Base-by-base conservation (phyloP, 495 filamentous ascomycete species). In the Bacidia rubella region DNA sequence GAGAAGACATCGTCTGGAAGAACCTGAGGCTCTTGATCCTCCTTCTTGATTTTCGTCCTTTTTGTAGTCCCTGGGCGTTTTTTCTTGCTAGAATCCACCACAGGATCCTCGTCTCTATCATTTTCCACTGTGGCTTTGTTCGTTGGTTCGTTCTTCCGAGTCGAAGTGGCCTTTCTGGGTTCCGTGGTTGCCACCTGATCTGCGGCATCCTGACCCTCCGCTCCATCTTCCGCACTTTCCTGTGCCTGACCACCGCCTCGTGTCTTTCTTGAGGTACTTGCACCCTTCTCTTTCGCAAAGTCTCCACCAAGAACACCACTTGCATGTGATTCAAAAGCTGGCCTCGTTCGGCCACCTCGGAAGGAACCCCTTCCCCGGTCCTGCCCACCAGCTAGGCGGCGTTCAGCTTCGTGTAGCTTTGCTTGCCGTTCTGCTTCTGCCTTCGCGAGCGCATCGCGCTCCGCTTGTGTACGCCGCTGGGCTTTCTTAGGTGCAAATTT, bases 391-490 rank as follows among this genome's bases (percentile, higher is more conserved):
- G 15, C 15, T 35, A 15, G 15, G 5, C 29, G 29, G 15, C 29
- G 7, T 35, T 35, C 29, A 35, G 5, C 15, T 35, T 35, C 29
- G 5, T 75, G 49, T 39, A 72, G 65, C 54, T 70, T 70, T 29
- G 67, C 71, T 32, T 68, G 47, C 15, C 73, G 63, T 54, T 74
- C 65, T 29, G 67, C 66, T 54, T 78, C 75, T 19, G 69, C 62
- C 45, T 66, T 67, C 60, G 73, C 69, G 0, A 71, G 65, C 11
- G 67, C 70, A 27, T 76, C 73, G 53, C 74, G 71, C 56, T 76
- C 75, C 52, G 74, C 72, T 55, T 76, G 72, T 56, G 68, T 74
- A 43, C 73, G 73, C 9, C 74, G 74, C 2, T 57, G 59, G 3
- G 69, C 64, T 0, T 66, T 63, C 40, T 69, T 72, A 3, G 74